Evolutionary conservation across 352 stramenopile species (phyloP).

Genomic region (Phytophthora pisi): DNA sequence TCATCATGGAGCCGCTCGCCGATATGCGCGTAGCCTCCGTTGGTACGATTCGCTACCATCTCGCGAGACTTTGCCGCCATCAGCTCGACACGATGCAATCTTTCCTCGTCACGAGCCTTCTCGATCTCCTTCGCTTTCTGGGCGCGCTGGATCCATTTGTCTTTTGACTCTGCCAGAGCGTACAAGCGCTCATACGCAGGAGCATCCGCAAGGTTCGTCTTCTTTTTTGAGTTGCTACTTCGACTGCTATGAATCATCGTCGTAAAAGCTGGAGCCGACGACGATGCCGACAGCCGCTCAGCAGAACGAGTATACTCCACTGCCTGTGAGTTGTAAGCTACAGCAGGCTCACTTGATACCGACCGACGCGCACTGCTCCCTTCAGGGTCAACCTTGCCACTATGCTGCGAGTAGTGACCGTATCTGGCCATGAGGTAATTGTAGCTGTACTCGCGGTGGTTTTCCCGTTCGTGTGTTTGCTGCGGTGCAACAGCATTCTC

Average conservation of each 20-base stretch:
- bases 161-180: conserved; percentile 66
- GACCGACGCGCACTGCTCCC: conserved; percentile 13
- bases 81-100: conserved; percentile 43
- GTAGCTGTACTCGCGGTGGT: conserved; percentile 69
- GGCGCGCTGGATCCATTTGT: conserved; percentile 77
- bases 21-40: conserved; percentile 64
- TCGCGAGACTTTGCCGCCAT: conserved; percentile 70
- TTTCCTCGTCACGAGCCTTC: conserved; percentile 49
- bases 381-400: conserved; percentile 52
- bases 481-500: neutral
- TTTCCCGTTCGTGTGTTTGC: conserved; percentile 44
- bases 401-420: conserved; percentile 74
- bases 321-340: conserved; percentile 43
- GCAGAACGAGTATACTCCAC: conserved; percentile 36
- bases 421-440: conserved; percentile 80
- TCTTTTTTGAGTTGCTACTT: conserved; percentile 36
- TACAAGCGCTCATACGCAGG: conserved; percentile 71
- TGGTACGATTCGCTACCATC: conserved; percentile 57
- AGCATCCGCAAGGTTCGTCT: conserved; percentile 32
- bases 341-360: conserved; percentile 34
- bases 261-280: conserved; percentile 28
- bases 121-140: conserved; percentile 73
- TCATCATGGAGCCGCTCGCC: conserved; percentile 78
- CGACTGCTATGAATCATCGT: conserved; percentile 15
- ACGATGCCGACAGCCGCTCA: conserved; percentile 13